These are phyloP conservation scores for Pneumocystis canis DNA, from an alignment of 1,139 yeast species.

Conservation along the genomic window DNA sequence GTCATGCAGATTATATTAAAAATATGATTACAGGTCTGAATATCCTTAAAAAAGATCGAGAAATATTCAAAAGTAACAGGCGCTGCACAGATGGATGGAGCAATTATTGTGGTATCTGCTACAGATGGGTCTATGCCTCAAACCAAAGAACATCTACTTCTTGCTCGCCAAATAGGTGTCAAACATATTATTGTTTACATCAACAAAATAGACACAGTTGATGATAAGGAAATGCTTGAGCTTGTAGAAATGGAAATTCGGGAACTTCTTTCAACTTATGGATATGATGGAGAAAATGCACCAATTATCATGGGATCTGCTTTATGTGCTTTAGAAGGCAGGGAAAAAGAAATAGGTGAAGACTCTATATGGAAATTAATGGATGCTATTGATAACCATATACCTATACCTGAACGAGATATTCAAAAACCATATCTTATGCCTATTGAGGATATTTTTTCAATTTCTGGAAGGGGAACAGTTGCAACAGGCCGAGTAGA, in stretches of 20 bases:
- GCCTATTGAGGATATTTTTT: conserved; percentile 95
- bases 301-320: conserved; percentile 99
- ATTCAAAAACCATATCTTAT: conserved; percentile 90
- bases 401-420: conserved; percentile 94
- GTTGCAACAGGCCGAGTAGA: conserved; percentile 98
- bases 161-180: conserved; percentile 99
- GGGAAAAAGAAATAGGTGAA: conserved; percentile 81
- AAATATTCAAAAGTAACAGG: background rate
- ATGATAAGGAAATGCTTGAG: conserved; percentile 98
- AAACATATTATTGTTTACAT: conserved; percentile 94
- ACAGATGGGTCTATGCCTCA: conserved; percentile 99
- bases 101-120: conserved; percentile 97
- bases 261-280: conserved; percentile 76
- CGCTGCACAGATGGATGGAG: conserved; percentile 99
- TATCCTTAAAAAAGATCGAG: background rate
- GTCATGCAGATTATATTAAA: conserved; percentile 97
- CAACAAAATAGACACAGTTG: conserved; percentile 93
- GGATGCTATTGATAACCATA: conserved; percentile 84
- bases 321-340: conserved; percentile 82
- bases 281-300: conserved; percentile 95
- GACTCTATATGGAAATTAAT: conserved; percentile 70
- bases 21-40: conserved; percentile 81
- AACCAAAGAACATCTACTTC: conserved; percentile 93
- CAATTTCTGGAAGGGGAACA: conserved; percentile 98
- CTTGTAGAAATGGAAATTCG: conserved; percentile 99